Percentiles rank a stretch among this genome's conserved stretches.
Evolutionary conservation across 306 rosid genomes (phyloP).

Genomic region (Glycine latifolia): DNA sequence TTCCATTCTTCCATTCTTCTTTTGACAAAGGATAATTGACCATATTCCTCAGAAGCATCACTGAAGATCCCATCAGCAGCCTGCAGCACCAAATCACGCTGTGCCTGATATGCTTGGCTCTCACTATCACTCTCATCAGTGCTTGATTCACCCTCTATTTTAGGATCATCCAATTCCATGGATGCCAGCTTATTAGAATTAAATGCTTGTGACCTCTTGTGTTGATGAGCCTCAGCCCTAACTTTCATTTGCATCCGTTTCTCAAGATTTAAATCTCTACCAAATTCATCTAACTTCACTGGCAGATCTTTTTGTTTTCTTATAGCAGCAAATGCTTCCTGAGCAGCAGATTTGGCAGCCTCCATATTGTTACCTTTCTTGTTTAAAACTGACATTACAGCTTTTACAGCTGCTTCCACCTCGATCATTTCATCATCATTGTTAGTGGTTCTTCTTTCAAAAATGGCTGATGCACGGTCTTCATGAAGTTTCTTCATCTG

Average conservation of each 20-base stretch:
- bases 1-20: constrained; percentile 91
- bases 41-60: constrained; percentile 90
- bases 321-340: constrained; percentile 73
- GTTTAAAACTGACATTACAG: constrained; percentile 64
- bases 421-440: constrained; percentile 83
- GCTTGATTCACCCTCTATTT: constrained; percentile 94
- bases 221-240: constrained; percentile 69
- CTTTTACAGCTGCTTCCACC: constrained; percentile 89
- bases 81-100: constrained; percentile 70
- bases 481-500: constrained; percentile 84
- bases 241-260: constrained; percentile 80
- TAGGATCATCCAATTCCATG: constrained; percentile 73
- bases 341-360: constrained; percentile 83
- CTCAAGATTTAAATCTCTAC: constrained; percentile 90
- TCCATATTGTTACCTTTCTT: constrained; percentile 71
- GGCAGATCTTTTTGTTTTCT: constrained; percentile 83
- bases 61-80: constrained; percentile 85
- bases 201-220: constrained; percentile 55
- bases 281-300: constrained; percentile 83
- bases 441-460: constrained; percentile 76
- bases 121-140: constrained; percentile 97
- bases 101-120: constrained; percentile 71
- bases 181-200: constrained; percentile 59
- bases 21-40: constrained; percentile 81
- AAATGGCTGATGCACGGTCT: constrained; percentile 77